Percentiles rank a stretch among this genome's conserved stretches.
These are phyloP conservation scores for Globisporangium megalacanthum DNA, from an alignment of 352 stramenopile species.

Conservation along the genomic window DNA sequence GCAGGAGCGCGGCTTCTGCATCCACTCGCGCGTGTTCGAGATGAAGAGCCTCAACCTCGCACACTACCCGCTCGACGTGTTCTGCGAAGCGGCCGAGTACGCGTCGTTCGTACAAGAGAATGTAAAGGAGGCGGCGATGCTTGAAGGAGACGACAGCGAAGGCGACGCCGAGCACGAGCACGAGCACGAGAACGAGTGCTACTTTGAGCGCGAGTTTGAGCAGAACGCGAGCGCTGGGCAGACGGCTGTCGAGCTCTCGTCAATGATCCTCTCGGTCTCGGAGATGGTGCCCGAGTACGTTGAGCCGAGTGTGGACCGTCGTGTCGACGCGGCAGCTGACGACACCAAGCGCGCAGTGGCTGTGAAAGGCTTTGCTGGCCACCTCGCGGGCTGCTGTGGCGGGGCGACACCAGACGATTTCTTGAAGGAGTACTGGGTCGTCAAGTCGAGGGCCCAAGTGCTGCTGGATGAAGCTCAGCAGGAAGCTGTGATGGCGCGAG, in stretches of 20 bases:
- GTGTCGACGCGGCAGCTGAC: constrained; percentile 10
- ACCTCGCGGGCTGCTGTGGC: constrained; percentile 44
- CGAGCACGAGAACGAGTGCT: constrained; percentile 20
- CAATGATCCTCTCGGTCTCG: constrained; percentile 39
- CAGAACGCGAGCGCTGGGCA: constrained; percentile 43
- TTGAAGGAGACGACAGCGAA: constrained; percentile 7
- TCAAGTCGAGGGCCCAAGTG: constrained; percentile 44
- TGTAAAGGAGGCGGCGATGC: constrained; percentile 41
- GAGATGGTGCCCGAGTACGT: constrained; percentile 37
- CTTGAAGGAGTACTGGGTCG: constrained; percentile 63
- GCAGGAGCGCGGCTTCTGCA: constrained; percentile 64
- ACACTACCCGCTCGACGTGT: constrained; percentile 61
- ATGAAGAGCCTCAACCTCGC: constrained; percentile 68
- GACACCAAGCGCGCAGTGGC: constrained; percentile 27
- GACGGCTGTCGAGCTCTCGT: constrained; percentile 46
- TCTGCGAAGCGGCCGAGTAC: constrained; percentile 69
- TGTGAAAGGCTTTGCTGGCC: constrained; percentile 65
- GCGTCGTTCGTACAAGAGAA: constrained; percentile 70
- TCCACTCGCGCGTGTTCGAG: constrained; percentile 65
- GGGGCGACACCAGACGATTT: constrained; percentile 61
- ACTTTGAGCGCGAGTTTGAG: constrained; percentile 63
- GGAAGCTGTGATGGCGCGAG: constrained; percentile 8
- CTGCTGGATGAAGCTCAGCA: constrained; percentile 15
- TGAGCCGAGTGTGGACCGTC: constrained; percentile 13
- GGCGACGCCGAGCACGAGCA: not conserved